Base-by-base conservation (phyloP, 768 basidiomycete species). In the Leccinellum rugosiceps region DNA sequence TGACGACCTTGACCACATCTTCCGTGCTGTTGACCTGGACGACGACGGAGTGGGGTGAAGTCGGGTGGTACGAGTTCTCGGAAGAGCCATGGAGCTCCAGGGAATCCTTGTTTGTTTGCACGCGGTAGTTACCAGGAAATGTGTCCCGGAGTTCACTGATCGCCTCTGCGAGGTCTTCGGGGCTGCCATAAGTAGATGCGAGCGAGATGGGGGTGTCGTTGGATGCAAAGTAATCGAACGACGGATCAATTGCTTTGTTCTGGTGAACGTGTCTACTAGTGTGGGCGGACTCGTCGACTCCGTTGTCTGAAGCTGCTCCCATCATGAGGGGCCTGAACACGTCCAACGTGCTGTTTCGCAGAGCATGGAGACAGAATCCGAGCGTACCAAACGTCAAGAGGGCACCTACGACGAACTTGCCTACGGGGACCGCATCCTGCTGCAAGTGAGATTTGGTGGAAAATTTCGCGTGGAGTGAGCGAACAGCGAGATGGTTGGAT, bases 1-100 rank as follows among this genome's bases (percentile, higher is more conserved):
- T 82, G 57, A 97, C 86, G 50, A 92, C 77, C 57, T 83, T 80
- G 55, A 92, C 86, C 2, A 97, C 92, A 66, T 97, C 94, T 53
- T 86, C 84, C 0, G 94, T 96, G 54, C 76, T 83, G 32, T 71
- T 69, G 6, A 85, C 84, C 50, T 80, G 81, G 51, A 88, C 84
- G 25, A 82, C 82, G 72, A 76, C 65, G 9, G 81, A 78, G 61
- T 85, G 83, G 5, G 84, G 77, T 43, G 80, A 80, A 50, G 77
- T 72, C 4, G 83, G 81, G 65, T 84, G 86, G 63, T 88, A 88
- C 8, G 86, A 85, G 64, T 88, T 83, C 60, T 83, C 83, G 1
- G 87, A 90, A 32, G 80, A 84, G 4, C 89, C 89, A 58, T 87
- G 78, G 31, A 77, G 76, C 46, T 75, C 72, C 25, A 90, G 72